These are phyloP conservation scores for Lotmaria passim DNA, from an alignment of 208 protist genomes.

Conservation along the genomic window DNA sequence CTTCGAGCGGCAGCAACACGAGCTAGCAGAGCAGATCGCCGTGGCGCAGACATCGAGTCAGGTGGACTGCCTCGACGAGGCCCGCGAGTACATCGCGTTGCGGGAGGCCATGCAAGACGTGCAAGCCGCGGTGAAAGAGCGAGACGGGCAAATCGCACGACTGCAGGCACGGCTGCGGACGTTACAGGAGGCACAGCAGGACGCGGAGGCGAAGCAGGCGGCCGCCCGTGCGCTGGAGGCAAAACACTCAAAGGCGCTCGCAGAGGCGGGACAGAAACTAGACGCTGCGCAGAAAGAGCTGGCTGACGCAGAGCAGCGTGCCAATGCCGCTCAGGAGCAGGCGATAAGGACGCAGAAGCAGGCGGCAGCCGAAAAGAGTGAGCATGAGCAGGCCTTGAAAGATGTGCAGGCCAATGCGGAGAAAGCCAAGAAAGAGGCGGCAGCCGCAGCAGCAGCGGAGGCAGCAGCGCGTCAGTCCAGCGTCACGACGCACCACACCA, in stretches of 20 bases:
- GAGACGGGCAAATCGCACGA: neutral
- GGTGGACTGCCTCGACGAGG: constrained; percentile 8
- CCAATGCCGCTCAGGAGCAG: neutral
- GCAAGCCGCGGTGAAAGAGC: neutral
- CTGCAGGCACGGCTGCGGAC: constrained; percentile 4
- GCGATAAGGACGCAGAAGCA: neutral
- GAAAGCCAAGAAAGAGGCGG: neutral
- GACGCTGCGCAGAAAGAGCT: too few relatives aligned
- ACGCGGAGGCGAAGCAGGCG: neutral
- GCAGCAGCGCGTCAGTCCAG: constrained; percentile 1
- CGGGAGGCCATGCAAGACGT: constrained; percentile 12
- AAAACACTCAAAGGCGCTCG: neutral
- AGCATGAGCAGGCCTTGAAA: neutral
- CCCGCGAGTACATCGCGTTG: neutral
- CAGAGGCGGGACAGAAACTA: neutral
- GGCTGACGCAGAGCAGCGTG: constrained; percentile 1
- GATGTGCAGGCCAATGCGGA: neutral
- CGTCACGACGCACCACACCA: constrained; percentile 18
- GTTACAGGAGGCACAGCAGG: constrained; percentile 4
- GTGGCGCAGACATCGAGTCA: constrained; percentile 19
- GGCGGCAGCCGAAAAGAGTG: neutral
- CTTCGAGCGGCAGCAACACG: constrained; percentile 13
- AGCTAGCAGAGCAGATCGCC: constrained; percentile 14
- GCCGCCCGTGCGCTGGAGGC: neutral
- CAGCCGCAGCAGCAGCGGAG: neutral